Evolutionary conservation across 345 rosid species (phyloP), one percentile per base, ranked within the genome.

Genomic region (Aquilaria malaccensis): DNA sequence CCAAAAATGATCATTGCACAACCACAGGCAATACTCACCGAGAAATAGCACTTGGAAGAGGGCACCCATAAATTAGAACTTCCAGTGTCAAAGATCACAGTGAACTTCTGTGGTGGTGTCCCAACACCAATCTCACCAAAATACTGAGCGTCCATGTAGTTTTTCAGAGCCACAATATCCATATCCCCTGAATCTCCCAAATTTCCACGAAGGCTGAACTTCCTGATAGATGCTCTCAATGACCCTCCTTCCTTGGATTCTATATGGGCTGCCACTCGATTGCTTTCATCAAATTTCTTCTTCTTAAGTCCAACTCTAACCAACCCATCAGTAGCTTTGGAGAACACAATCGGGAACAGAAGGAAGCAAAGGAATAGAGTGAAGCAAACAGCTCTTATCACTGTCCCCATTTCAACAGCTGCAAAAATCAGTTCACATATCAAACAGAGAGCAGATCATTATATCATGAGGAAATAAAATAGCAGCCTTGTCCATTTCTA

Each of bases 1-100:
- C 48, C 61, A 2, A 57, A 10, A 47, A 30, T 30, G 15, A 14
- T 13, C 9, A 7, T 22, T 53, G 30, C 43, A 37, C 30, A 66
- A 14, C 43, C 30, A 5, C 11, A 56, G 14, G 45, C 37, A 50
- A 46, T 45, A 70, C 93, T 79, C 64, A 93, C 98, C 32, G 98
- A 93, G 43, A 89, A 81, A 61, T 74, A 82, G 74, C 98, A 93
- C 72, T 85, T 87, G 43, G 85, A 73, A 53, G 98, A 93, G 29
- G 98, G 98, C 43, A 93, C 96, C 98, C 98, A 93, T 62, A 89
- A 71, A 67, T 93, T 89, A 66, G 98, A 85, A 76, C 98, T 93
- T 37, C 98, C 97, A 0, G 98, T 89, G 72, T 93, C 97, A 50
- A 93, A 93, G 52, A 93, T 87, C 78, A 89, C 98, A 0, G 89